Evolutionary conservation across 805 yeast genomes (phyloP).

Genomic region (Jamesozyma piceae): DNA sequence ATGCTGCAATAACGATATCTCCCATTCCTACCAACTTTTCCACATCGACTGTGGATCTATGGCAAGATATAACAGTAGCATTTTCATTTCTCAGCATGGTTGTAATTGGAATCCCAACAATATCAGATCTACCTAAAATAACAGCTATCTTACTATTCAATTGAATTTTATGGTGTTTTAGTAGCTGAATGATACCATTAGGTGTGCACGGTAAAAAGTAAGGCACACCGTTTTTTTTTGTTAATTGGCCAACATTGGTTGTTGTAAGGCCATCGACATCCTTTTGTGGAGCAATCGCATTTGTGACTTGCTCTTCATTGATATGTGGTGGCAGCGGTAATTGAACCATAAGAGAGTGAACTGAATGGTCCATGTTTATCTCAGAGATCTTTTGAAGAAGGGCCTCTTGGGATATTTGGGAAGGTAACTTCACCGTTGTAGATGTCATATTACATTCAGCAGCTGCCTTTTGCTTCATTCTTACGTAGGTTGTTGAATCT

Average conservation of each 20-base stretch:
- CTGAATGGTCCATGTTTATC: constrained; percentile 48
- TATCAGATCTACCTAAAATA: constrained; percentile 76
- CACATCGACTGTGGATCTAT: constrained; percentile 50
- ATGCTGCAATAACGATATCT: constrained; percentile 79
- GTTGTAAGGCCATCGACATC: constrained; percentile 84
- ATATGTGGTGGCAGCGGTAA: constrained; percentile 67
- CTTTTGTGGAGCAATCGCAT: constrained; percentile 54
- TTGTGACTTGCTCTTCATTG: constrained; percentile 58
- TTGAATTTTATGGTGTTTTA: constrained; percentile 46
- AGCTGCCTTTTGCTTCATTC: constrained; percentile 73
- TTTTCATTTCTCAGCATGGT: constrained; percentile 58
- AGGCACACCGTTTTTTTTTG: constrained; percentile 66
- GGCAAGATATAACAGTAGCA: constrained; percentile 71
- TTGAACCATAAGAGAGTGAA: constrained; percentile 70
- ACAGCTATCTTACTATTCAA: constrained; percentile 67
- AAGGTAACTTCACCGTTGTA: constrained; percentile 50
- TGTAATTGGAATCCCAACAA: constrained; percentile 76
- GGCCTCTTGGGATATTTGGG: constrained; percentile 44
- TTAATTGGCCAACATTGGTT: constrained; percentile 65
- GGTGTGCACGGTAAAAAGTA: constrained; percentile 76
- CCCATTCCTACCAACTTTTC: constrained; percentile 48
- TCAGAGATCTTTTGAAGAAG: constrained; percentile 43
- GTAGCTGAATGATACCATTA: constrained; percentile 61
- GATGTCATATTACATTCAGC: constrained; percentile 59
- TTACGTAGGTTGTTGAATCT: constrained; percentile 74